A percentile compares a stretch with the other conserved stretches of the same genome.
Evolutionary conservation across 2,329 filamentous ascomycete genomes (phyloP).

Genomic region (Diaporthe destruens): DNA sequence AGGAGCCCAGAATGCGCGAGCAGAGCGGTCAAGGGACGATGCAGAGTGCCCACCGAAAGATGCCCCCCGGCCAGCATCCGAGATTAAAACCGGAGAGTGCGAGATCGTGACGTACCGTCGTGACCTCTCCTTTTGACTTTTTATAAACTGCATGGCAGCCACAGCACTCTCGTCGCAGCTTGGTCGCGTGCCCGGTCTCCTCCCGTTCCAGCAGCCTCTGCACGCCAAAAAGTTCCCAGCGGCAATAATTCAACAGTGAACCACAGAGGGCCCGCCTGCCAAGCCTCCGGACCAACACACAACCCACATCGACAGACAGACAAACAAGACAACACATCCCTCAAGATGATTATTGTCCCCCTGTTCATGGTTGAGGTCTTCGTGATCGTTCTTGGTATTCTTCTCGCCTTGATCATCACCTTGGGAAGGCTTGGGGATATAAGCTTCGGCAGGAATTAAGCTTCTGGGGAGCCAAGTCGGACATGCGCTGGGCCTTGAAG

Average conservation of each 20-base stretch:
- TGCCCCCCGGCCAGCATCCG: conserved; percentile 25
- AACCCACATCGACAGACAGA: neutral
- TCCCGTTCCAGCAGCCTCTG: conserved; percentile 6
- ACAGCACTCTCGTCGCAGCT: conserved; percentile 12
- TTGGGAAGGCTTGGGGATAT: conserved; percentile 25
- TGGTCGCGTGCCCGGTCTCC: conserved; percentile 3
- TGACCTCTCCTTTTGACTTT: conserved; percentile 20
- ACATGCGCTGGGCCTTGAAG: neutral
- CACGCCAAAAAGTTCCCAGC: neutral
- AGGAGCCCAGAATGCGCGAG: conserved; percentile 25
- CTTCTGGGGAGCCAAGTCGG: conserved; percentile 19
- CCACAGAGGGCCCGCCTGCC: conserved; percentile 9
- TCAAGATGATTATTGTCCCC: conserved; percentile 37
- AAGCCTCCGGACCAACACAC: neutral
- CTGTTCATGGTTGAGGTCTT: conserved; percentile 35
- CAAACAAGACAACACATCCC: neutral
- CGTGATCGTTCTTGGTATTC: conserved; percentile 28
- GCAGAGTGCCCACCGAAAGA: conserved; percentile 4
- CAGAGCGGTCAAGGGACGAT: conserved; percentile 29
- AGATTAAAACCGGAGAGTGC: conserved; percentile 37
- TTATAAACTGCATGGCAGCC: conserved; percentile 31
- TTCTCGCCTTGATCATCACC: conserved; percentile 33
- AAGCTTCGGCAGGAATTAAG: conserved; percentile 38
- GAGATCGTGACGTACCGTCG: conserved; percentile 35
- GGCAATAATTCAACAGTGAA: neutral